Base-by-base conservation (phyloP, 306 rosid species). In the Abrus pulchellus region DNA sequence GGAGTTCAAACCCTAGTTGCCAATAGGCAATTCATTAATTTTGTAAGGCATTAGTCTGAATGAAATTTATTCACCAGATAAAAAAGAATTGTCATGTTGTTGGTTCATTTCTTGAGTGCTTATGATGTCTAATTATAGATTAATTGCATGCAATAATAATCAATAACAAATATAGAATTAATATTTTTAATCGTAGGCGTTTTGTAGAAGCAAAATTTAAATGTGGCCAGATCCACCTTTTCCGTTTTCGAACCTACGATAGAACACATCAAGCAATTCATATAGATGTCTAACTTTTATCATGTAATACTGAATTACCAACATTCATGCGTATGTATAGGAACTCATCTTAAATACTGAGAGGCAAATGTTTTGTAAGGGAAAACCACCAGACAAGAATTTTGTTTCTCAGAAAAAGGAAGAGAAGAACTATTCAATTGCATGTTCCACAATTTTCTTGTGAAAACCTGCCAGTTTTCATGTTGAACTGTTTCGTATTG, bases 171-270 rank as follows among this genome's bases (percentile, higher is more conserved):
- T 49, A 45, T 49, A 38, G 48, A 0, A 5, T 32, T 9, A 63
- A 32, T 64, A 64, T 38, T 14, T 64, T 6, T 38, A 64, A 8
- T 2, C 0, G 20, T 27, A 27, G 36, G 55, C 73, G 40, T 44
- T 67, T 27, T 1, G 7, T 44, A 3, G 33, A 66, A 43, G 53
- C 53, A 43, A 66, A n/a, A 66, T 7, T 1, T 28, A 1, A 20
- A 5, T 48, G 47, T 61, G 71, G 29, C 71, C 27, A 32, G 80
- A 75, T 75, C 62, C 80, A 5, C 62, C 1, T 62, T 63, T 14
- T 38, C 62, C 62, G 50, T 43, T 49, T 76, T 10, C 5, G 10
- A 75, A 47, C 13, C 38, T 20, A 11, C 61, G 61, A 20, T 14
- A 14, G 12, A 32, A 29, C 50, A 48, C 27, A 52, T 52, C 28